Evolutionary conservation across 2,329 filamentous ascomycete species (phyloP), one percentile per base, ranked within the genome.

Genomic region (Podosphaera aphanis): DNA sequence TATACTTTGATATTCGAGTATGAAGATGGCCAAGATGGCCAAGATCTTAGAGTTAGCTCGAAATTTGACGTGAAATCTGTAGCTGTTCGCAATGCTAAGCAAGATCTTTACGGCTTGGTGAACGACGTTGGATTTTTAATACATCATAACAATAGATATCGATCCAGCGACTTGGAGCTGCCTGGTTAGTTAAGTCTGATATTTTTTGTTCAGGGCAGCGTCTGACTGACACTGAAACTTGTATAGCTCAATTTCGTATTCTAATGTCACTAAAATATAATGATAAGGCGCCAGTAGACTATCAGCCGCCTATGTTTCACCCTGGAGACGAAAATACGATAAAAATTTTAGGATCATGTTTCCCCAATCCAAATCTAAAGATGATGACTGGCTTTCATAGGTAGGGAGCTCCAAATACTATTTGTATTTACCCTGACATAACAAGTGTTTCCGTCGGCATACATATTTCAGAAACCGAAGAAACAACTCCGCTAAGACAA

Each of bases 1-100:
- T 54, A 56, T 43, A 52, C 47, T 8, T 49, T 56, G 23, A 39
- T 39, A 5, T 54, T 57, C 25, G 41, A 47, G 13, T 55, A 57
- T 35, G 46, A 48, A 15, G 33, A 51, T 13, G 49, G 35, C 16
- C 15, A 48, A 15, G 33, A 51, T 13, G 49, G 35, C 16, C 15
- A 47, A 19, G 15, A 40, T 21, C 25, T 46, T 21, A 35, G 18
- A 33, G n/a, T 46, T n/a, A 42, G 38, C 27, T 42, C 45, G 10
- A 31, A 46, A 35, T 20, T 46, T 27, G 19, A 46, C 18, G 16
- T 25, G 3, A 42, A 42, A 27, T 42, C 38, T 18, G 16, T 46
- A n/a, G 46, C 43, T 39, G 20, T 44, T 3, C 41, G 23, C 5
- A 47, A 23, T 39, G 46, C 46, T 27, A 47, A 47, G 18, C 33